A percentile compares a stretch with the other conserved stretches of the same genome.
These are phyloP conservation scores for Dicorynia guianensis DNA, from an alignment of 306 rosid genomes.

Conservation along the genomic window DNA sequence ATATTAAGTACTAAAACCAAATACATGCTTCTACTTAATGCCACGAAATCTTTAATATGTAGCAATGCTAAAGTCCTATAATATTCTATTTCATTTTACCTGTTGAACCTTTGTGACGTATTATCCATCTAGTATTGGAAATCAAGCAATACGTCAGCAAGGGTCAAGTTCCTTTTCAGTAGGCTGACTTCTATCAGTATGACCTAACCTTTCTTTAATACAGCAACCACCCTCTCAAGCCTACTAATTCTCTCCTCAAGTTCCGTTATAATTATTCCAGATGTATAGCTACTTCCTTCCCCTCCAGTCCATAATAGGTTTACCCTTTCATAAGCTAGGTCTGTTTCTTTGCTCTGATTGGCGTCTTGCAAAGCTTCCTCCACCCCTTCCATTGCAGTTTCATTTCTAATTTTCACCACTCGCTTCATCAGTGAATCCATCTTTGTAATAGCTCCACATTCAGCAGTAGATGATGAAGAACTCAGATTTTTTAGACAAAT, in stretches of 20 bases:
- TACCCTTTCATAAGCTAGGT: background rate
- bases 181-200: slow-evolving; percentile 25
- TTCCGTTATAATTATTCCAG: background rate
- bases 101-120: background rate
- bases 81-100: background rate
- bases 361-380: slow-evolving; percentile 26
- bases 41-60: slow-evolving; percentile 1
- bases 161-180: background rate
- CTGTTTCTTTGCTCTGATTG: background rate
- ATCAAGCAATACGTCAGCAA: background rate
- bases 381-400: slow-evolving; percentile 8
- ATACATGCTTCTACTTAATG: background rate
- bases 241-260: slow-evolving; percentile 7
- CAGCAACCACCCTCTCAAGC: background rate
- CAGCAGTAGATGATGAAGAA: slow-evolving; percentile 25
- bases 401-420: background rate
- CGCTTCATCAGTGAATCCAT: background rate
- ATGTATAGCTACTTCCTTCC: background rate
- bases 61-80: background rate
- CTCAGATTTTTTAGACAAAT: slow-evolving; percentile 17
- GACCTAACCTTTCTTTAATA: slow-evolving; percentile 13
- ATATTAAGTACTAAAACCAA: background rate
- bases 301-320: background rate
- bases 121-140: background rate
- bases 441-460: slow-evolving; percentile 6